Evolutionary conservation across 2,329 filamentous ascomycete species (phyloP).

Genomic region (Pseudogymnoascus sp.): DNA sequence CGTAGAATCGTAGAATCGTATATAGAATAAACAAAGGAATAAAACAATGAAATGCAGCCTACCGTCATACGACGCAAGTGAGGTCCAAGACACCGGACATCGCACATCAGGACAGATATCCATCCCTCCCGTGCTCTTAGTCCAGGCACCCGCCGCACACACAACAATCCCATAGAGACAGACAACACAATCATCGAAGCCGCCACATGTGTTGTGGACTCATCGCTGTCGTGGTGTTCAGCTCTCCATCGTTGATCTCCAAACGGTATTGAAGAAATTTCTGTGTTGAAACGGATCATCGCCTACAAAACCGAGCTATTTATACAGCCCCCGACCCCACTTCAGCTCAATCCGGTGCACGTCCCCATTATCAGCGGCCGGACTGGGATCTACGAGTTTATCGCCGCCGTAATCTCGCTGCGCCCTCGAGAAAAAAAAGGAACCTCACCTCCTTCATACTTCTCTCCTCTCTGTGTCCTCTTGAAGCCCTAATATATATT

Average conservation of each 20-base stretch:
- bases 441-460: neutral
- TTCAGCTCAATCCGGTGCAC: slow-evolving; percentile 6
- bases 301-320: neutral
- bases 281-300: slow-evolving; percentile 4
- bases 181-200: neutral
- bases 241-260: neutral
- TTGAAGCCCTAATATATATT: neutral
- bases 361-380: slow-evolving; percentile 1
- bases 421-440: slow-evolving; percentile 1
- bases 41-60: slow-evolving; percentile 2
- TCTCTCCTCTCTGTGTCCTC: neutral
- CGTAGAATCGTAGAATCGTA: neutral
- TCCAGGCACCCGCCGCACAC: neutral
- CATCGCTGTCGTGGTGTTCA: neutral
- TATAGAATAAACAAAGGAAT: neutral
- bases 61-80: neutral
- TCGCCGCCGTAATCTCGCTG: slow-evolving; percentile 3
- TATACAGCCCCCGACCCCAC: neutral
- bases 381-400: slow-evolving; percentile 2
- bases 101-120: slow-evolving; percentile 3
- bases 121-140: neutral
- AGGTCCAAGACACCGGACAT: neutral
- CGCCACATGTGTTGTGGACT: neutral
- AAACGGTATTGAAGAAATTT: neutral
- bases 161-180: neutral